Evolutionary conservation across 306 rosid genomes (phyloP), one percentile per base, ranked within the genome.

Genomic region (Cucumis melo): DNA sequence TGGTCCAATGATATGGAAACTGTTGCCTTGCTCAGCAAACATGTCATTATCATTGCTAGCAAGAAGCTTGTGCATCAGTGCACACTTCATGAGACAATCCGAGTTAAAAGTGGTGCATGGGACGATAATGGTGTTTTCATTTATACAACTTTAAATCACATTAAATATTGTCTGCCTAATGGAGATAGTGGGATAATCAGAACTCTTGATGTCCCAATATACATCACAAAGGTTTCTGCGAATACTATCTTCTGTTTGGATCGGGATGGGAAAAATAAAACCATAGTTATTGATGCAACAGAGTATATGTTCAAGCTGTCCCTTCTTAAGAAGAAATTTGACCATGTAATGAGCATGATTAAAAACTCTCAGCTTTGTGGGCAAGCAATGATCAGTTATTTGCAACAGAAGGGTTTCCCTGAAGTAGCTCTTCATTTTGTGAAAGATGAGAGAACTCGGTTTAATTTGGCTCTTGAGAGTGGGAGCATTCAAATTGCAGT

Each of bases 341-440:
- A 91, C 83, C 86, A 88, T 84, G 98, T 93, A 27, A 91, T 93
- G 98, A 88, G 83, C 86, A 89, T 93, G 96, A 93, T 93, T 83
- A 89, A 76, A 83, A 93, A 80, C 84, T 93, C 98, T 42, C 91
- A 93, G 80, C 97, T 93, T 82, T 93, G 97, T 79, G 97, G 98
- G 79, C 96, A 91, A 84, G 98, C 98, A 17, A 73, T 93, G 90
- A 93, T 93, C 82, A 92, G 97, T 68, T 93, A 93, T 85, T 90
- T 93, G 82, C 98, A 91, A 80, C 98, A 91, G 82, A 93, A 91
- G 82, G 98, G 98, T 44, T 93, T 88, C 76, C 98, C 98, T 1
- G 98, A 93, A 72, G 93, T 93, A 81, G 98, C 98, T 38, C 97
- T 93, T 70, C 98, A 93, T 86, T 91, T 93, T 84, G 98, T 91